Evolutionary conservation across 208 protist genomes (phyloP).

Genomic region (Leishmania arabica): DNA sequence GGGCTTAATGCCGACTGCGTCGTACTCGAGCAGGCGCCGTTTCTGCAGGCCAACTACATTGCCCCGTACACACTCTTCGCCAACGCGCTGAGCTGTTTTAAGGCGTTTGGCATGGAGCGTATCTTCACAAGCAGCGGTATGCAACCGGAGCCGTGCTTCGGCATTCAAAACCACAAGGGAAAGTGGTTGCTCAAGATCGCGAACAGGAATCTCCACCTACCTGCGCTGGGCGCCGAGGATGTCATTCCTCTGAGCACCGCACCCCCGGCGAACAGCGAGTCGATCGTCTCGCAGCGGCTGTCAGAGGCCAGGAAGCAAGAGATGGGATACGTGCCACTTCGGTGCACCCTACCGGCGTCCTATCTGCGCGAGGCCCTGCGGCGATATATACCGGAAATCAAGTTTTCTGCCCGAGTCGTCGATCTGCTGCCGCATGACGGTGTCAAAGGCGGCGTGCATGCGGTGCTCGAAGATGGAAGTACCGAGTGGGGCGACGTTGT

Average conservation of each 20-base stretch:
- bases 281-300: constrained; percentile 77
- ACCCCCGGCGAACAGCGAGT: constrained; percentile 78
- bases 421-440: constrained; percentile 84
- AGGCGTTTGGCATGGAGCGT: constrained; percentile 82
- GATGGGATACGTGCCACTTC: constrained; percentile 81
- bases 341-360: constrained; percentile 56
- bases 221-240: constrained; percentile 61
- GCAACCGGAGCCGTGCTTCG: constrained; percentile 66
- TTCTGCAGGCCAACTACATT: constrained; percentile 63
- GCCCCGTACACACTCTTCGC: constrained; percentile 78
- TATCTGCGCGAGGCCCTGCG: constrained; percentile 67
- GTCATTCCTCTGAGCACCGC: constrained; percentile 79
- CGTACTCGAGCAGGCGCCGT: constrained; percentile 83
- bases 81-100: constrained; percentile 89
- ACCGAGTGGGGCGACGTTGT: constrained; percentile 91
- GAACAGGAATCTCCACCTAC: constrained; percentile 64
- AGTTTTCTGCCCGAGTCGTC: constrained; percentile 70
- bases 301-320: constrained; percentile 60
- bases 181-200: constrained; percentile 63
- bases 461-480: constrained; percentile 65
- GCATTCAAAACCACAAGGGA: constrained; percentile 55
- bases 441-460: constrained; percentile 84
- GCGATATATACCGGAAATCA: constrained; percentile 68
- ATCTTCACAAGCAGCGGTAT: constrained; percentile 46
- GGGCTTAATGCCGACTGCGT: constrained; percentile 86